These are phyloP conservation scores for Acanthamoeba divionensis DNA, from an alignment of 208 protist species.

Conservation along the genomic window DNA sequence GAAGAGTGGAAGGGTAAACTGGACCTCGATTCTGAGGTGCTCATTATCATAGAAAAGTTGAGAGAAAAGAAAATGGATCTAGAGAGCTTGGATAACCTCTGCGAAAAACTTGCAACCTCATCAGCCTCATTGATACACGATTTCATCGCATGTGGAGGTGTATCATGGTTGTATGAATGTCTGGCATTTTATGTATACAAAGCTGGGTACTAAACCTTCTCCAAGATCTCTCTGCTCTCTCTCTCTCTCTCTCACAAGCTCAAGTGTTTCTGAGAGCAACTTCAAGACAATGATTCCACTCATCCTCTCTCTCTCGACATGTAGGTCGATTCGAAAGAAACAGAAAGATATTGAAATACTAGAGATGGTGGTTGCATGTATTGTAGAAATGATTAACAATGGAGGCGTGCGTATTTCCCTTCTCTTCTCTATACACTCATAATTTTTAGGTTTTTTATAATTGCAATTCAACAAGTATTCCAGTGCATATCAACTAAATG, in stretches of 20 bases:
- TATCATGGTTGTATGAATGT: background rate
- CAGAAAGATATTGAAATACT: background rate
- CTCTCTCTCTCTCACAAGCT: too few relatives aligned
- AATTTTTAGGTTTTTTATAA: too few relatives aligned
- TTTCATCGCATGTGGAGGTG: background rate
- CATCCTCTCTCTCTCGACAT: too few relatives aligned
- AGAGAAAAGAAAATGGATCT: background rate
- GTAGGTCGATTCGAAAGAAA: background rate
- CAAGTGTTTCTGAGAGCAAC: too few relatives aligned
- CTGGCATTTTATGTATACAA: background rate
- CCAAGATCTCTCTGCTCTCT: too few relatives aligned
- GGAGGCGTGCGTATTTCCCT: background rate
- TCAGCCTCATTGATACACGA: background rate
- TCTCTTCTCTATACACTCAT: background rate
- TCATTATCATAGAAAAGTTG: background rate
- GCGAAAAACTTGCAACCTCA: background rate
- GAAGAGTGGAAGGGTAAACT: background rate
- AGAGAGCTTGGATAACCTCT: background rate
- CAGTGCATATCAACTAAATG: too few relatives aligned
- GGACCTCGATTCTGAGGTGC: background rate
- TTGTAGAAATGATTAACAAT: constrained; percentile 15
- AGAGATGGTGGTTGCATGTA: background rate
- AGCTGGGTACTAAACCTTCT: too few relatives aligned
- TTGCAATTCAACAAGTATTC: too few relatives aligned
- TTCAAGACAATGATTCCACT: too few relatives aligned